Evolutionary conservation across 2,329 filamentous ascomycete species (phyloP).

Genomic region (Immersiporthe knoxdaviesiana): DNA sequence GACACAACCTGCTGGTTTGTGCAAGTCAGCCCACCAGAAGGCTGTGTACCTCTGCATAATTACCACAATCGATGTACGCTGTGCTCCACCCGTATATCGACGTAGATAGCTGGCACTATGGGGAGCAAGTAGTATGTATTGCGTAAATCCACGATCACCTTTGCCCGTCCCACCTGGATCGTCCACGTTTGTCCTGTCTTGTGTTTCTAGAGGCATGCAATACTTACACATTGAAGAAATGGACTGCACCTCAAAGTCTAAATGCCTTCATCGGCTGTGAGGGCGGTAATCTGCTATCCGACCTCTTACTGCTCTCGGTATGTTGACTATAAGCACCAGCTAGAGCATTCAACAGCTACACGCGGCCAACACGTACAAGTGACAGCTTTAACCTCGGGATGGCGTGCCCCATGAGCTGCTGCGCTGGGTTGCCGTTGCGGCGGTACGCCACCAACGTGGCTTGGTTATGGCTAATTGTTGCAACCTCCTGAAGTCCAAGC

Average conservation of each 20-base stretch:
- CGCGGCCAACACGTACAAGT: neutral
- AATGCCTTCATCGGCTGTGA: neutral
- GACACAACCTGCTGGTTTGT: conserved; percentile 41
- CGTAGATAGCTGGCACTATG: neutral
- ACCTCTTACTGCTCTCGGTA: neutral
- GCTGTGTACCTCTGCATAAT: conserved; percentile 38
- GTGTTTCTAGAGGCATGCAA: neutral
- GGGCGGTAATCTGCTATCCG: neutral
- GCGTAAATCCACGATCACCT: neutral
- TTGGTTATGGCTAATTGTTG: neutral
- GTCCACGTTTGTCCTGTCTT: neutral
- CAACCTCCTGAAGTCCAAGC: neutral
- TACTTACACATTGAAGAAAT: neutral
- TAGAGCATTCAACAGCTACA: neutral
- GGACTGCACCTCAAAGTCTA: neutral
- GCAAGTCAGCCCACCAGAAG: conserved; percentile 39
- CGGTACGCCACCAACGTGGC: neutral
- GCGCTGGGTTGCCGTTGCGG: neutral
- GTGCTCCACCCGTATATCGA: neutral
- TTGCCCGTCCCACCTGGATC: neutral
- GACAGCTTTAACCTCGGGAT: neutral
- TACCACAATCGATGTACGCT: neutral
- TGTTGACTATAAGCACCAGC: neutral
- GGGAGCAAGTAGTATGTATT: neutral
- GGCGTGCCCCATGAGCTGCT: neutral